These are phyloP conservation scores for Dictyostelium discoideum DNA, from an alignment of 78 protist species.

Conservation along the genomic window dicty_2.7 NC_007089.4:3296001-3296500, in stretches of 20 bases:
- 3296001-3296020: constrained; percentile 89
- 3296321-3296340: constrained; percentile 86
- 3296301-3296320: constrained; percentile 84
- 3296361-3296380: constrained; percentile 18
- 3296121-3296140: constrained; percentile 38
- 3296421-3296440: constrained; percentile 51
- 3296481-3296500: constrained; percentile 92
- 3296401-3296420: constrained; percentile 93
- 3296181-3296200: constrained; percentile 97
- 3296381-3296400: constrained; percentile 85
- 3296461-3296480: constrained; percentile 89
- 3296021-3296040: constrained; percentile 83
- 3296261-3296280: constrained; percentile 94
- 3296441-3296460: constrained; percentile 36
- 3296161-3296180: constrained; percentile 86
- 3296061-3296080: constrained; percentile 97
- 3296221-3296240: constrained; percentile 93
- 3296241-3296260: constrained; percentile 93
- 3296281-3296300: constrained; percentile 78
- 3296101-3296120: constrained; percentile 85
- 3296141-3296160: background rate
- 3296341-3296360: constrained; percentile 75
- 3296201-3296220: constrained; percentile 96
- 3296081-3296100: constrained; percentile 94
- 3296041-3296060: constrained; percentile 97